Conservation (phyloP, 2,329 filamentous ascomycete species). For the Catunica adiposa region DNA sequence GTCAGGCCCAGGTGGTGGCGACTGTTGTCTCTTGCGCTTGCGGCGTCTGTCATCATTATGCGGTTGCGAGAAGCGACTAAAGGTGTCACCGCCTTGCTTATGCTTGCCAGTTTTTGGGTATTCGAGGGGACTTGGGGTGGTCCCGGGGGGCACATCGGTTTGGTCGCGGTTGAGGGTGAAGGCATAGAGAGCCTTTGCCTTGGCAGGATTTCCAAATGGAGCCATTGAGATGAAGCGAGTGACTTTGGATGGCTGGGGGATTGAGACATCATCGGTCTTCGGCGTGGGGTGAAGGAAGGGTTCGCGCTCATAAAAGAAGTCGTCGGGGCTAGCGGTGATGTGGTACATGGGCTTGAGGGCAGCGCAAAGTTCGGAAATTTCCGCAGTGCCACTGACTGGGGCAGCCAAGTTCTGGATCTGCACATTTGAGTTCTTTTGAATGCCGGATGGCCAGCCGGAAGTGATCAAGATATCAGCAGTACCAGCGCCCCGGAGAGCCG, state of each 20-base stretch:
- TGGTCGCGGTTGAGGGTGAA: conserved; percentile 38
- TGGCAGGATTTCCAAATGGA: conserved; percentile 54
- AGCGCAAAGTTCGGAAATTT: conserved; percentile 62
- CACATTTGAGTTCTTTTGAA: conserved; percentile 53
- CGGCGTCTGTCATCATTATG: conserved; percentile 29
- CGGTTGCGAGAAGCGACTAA: conserved; percentile 17
- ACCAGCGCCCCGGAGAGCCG: conserved; percentile 57
- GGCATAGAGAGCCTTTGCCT: conserved; percentile 68
- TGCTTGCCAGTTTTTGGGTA: conserved; percentile 1
- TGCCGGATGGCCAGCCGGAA: conserved; percentile 62
- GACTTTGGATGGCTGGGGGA: conserved; percentile 24
- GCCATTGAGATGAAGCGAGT: conserved; percentile 89
- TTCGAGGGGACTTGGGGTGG: conserved; percentile 62
- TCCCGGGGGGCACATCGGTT: conserved; percentile 46
- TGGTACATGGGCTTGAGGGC: conserved; percentile 83
- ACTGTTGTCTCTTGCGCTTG: conserved; percentile 29
- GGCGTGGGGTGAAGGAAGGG: conserved; percentile 57
- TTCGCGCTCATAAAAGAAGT: conserved; percentile 75
- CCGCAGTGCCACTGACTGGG: conserved; percentile 32
- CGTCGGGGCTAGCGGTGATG: conserved; percentile 49
- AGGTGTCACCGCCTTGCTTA: background rate
- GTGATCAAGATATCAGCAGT: conserved; percentile 77
- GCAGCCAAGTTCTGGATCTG: conserved; percentile 22
- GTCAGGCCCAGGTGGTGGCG: conserved; percentile 52
- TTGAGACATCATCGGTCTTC: conserved; percentile 22